Conservation (phyloP, 768 basidiomycete species). For the Kwoniella botswanensis region DNA sequence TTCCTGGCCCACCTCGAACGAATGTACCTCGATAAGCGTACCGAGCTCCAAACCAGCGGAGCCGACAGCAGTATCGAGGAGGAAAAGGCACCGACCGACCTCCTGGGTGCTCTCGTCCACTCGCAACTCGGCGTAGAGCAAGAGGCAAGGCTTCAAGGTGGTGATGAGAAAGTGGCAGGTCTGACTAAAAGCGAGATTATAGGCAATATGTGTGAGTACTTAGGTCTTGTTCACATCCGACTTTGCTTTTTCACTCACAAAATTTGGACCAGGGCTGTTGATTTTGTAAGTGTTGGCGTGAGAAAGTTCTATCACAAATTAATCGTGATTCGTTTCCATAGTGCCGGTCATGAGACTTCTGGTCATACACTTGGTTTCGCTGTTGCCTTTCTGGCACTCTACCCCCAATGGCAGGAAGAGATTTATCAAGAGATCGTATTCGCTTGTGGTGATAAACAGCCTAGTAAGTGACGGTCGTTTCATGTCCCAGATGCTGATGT, state of each 20-base stretch:
- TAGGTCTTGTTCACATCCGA: not conserved
- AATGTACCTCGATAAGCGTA: conserved; percentile 25
- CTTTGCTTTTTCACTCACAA: not conserved
- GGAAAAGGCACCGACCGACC: conserved; percentile 28
- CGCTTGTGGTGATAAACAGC: conserved; percentile 30
- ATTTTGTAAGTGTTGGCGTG: conserved; percentile 27
- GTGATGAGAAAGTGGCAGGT: conserved; percentile 23
- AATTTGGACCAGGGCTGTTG: conserved; percentile 23
- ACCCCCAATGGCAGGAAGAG: conserved; percentile 51
- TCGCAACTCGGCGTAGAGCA: conserved; percentile 37
- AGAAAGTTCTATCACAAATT: not conserved
- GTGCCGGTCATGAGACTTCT: conserved; percentile 54
- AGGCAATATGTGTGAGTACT: conserved; percentile 41
- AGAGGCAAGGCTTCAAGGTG: conserved; percentile 21
- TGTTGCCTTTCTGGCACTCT: conserved; percentile 47
- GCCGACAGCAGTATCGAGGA: conserved; percentile 1
- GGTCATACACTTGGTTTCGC: conserved; percentile 49
- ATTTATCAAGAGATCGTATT: conserved; percentile 39
- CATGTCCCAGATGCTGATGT: not conserved
- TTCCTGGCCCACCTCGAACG: conserved; percentile 25
- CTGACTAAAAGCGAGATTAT: conserved; percentile 46
- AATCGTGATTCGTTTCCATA: not conserved
- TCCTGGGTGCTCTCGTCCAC: conserved; percentile 37
- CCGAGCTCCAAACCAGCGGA: conserved; percentile 4
- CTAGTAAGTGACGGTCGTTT: conserved; percentile 27